These are phyloP conservation scores for Amanita subjunquillea DNA, from an alignment of 768 basidiomycete genomes.

Conservation along the genomic window DNA sequence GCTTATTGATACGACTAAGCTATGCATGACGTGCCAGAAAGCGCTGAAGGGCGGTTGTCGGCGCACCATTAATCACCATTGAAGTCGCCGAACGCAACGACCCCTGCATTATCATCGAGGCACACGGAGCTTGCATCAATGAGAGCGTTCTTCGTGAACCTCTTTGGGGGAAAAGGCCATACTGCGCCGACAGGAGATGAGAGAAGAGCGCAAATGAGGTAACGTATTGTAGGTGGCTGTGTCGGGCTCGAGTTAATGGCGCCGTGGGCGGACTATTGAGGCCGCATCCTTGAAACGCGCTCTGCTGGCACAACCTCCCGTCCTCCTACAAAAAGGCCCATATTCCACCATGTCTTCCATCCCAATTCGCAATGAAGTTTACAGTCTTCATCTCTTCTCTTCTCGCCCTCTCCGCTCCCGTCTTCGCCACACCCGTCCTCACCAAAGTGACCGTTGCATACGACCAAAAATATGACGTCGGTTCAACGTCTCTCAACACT, in stretches of 20 bases:
- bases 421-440: slow-evolving; percentile 9
- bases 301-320: background rate
- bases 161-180: slow-evolving; percentile 87
- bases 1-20: slow-evolving; percentile 64
- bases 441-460: slow-evolving; percentile 15
- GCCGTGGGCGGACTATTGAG: background rate
- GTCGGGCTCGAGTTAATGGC: no score
- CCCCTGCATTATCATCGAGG: slow-evolving; percentile 55
- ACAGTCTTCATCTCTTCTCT: slow-evolving; percentile 13
- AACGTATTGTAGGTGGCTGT: background rate
- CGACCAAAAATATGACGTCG: slow-evolving; percentile 32
- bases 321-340: background rate
- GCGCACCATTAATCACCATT: slow-evolving; percentile 92
- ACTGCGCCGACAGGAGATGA: slow-evolving; percentile 16
- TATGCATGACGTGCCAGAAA: slow-evolving; percentile 18
- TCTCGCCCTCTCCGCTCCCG: slow-evolving; percentile 15
- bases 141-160: slow-evolving; percentile 75
- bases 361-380: slow-evolving; percentile 13
- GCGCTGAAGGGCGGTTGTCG: background rate
- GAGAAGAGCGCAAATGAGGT: background rate
- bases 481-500: slow-evolving; percentile 17
- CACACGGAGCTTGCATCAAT: slow-evolving; percentile 76
- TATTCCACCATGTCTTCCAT: background rate
- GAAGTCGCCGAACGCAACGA: slow-evolving; percentile 94
- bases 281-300: background rate